Evolutionary conservation across 768 basidiomycete species (phyloP).

Genomic region (Suillus subalutaceus): DNA sequence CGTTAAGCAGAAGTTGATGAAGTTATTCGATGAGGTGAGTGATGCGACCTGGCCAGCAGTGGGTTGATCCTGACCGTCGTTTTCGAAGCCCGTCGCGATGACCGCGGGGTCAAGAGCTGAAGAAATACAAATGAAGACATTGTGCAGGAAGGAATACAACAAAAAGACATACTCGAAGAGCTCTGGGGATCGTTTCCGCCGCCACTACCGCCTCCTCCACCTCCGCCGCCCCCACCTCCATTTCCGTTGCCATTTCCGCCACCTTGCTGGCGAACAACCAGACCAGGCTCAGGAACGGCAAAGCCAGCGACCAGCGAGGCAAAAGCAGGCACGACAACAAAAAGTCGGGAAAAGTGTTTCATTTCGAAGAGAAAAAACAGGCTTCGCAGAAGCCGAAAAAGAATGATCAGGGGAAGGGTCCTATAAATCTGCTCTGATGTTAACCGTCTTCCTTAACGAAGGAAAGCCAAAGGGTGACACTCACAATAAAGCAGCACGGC

Average conservation of each 20-base stretch:
- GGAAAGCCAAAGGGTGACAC: not conserved
- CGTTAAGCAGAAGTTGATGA: conserved; percentile 57
- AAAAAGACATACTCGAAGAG: conserved; percentile 28
- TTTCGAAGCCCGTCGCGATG: conserved; percentile 51
- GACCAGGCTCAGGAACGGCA: conserved; percentile 20
- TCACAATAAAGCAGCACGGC: conserved; percentile 51
- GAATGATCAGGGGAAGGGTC: conserved; percentile 37
- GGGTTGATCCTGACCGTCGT: conserved; percentile 49
- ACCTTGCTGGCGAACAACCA: conserved; percentile 25
- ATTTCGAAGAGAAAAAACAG: conserved; percentile 39
- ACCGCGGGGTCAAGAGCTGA: conserved; percentile 54
- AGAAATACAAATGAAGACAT: conserved; percentile 15
- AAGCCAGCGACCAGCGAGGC: conserved; percentile 36
- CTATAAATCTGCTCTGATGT: conserved; percentile 13
- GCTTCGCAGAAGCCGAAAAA: conserved; percentile 53
- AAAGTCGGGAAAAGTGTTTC: conserved; percentile 49
- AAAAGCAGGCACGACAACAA: conserved; percentile 44
- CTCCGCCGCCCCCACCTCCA: conserved; percentile 12
- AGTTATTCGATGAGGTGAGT: conserved; percentile 61
- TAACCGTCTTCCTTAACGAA: conserved; percentile 2
- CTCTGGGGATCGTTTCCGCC: conserved; percentile 43
- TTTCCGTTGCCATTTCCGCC: conserved; percentile 22
- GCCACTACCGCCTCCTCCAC: conserved; percentile 10
- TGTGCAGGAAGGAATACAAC: conserved; percentile 11
- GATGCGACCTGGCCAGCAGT: conserved; percentile 53